Evolutionary conservation across 352 stramenopile genomes (phyloP).

Genomic region (Pythium pyrilobum): DNA sequence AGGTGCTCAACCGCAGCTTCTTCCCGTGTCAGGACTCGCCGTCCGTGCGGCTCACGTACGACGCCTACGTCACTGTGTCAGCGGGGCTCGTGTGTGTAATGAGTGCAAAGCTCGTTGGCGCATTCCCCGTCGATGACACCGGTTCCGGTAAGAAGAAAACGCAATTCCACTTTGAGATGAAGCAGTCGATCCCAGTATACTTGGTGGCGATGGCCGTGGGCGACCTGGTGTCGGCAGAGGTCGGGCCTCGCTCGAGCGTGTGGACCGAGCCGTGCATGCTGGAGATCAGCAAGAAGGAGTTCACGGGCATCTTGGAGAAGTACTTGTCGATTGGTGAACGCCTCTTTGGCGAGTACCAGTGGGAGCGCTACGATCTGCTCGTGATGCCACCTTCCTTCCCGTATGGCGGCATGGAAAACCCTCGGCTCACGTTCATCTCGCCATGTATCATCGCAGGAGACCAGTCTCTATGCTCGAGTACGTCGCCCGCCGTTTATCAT

Average conservation of each 20-base stretch:
- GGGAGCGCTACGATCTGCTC: slow-evolving; percentile 81
- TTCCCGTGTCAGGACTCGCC: slow-evolving; percentile 92
- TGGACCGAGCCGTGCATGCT: slow-evolving; percentile 84
- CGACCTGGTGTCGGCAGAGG: slow-evolving; percentile 57
- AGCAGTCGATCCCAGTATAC: slow-evolving; percentile 82
- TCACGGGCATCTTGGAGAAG: slow-evolving; percentile 67
- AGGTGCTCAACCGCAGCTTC: slow-evolving; percentile 82
- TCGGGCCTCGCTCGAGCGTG: slow-evolving; percentile 66
- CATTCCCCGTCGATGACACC: slow-evolving; percentile 14
- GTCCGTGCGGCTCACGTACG: slow-evolving; percentile 95
- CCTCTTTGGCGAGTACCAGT: slow-evolving; percentile 80
- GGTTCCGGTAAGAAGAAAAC: slow-evolving; percentile 5
- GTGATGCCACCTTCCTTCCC: slow-evolving; percentile 87
- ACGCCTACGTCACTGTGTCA: slow-evolving; percentile 89
- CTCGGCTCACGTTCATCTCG: slow-evolving; percentile 84
- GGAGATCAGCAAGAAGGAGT: slow-evolving; percentile 64
- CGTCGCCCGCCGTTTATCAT: too few species aligned
- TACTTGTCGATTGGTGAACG: slow-evolving; percentile 67
- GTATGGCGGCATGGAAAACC: slow-evolving; percentile 99
- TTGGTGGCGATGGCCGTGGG: slow-evolving; percentile 80
- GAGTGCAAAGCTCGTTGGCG: slow-evolving; percentile 53
- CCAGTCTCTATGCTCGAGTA: slow-evolving; percentile 69
- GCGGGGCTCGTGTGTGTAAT: slow-evolving; percentile 88
- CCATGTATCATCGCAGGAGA: slow-evolving; percentile 73
- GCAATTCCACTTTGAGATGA: slow-evolving; percentile 71